Conservation (phyloP, 306 rosid genomes). For the Comarum palustre region DNA sequence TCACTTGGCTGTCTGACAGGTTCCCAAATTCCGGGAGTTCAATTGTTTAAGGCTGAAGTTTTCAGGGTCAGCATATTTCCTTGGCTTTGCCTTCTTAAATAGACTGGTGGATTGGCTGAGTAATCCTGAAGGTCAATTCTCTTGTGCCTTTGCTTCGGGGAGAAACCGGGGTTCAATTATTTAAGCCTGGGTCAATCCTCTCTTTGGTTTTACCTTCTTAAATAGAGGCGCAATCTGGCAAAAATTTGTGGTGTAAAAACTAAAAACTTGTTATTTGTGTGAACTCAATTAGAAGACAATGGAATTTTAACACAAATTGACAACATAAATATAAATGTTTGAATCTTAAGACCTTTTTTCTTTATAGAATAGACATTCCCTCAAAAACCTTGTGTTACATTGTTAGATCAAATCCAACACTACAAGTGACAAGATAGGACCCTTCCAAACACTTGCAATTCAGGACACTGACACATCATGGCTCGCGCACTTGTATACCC, state of each 20-base stretch:
- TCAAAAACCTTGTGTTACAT: slow-evolving; percentile 9
- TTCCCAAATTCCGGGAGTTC: not conserved
- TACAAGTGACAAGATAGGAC: not conserved
- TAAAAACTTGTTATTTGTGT: not conserved
- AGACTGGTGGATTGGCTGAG: too few relatives aligned
- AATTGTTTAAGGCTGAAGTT: too few relatives aligned
- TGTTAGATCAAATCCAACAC: slow-evolving; percentile 11
- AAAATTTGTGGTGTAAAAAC: not conserved
- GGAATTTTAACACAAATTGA: not conserved
- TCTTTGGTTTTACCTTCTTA: not conserved
- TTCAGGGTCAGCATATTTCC: too few relatives aligned
- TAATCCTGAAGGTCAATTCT: too few relatives aligned
- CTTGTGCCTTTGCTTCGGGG: not conserved
- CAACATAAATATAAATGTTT: not conserved
- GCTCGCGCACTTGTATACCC: slow-evolving; percentile 5
- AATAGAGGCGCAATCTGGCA: not conserved
- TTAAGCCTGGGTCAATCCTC: not conserved
- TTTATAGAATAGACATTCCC: not conserved
- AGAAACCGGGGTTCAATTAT: not conserved
- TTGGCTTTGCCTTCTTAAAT: too few relatives aligned
- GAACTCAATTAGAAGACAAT: not conserved
- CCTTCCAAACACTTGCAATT: not conserved
- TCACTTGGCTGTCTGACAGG: slow-evolving; percentile 1
- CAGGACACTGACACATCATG: slow-evolving; percentile 1
- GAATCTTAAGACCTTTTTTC: not conserved